Base-by-base conservation (phyloP, 1,139 yeast genomes). In the Yamadazyma triangularis region DNA sequence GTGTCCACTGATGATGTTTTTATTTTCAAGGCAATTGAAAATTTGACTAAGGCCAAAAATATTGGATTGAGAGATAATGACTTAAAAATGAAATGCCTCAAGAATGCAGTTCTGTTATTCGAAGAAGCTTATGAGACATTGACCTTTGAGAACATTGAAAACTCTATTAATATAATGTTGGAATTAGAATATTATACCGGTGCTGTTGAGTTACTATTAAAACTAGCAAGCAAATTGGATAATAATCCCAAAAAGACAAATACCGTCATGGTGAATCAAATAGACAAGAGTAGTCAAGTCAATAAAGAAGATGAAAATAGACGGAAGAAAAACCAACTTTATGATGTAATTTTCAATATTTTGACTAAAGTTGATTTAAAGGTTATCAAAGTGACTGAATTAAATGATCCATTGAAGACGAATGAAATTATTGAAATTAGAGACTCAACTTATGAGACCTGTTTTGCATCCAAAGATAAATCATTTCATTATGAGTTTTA, bases 1-100 rank as follows among this genome's bases (percentile, higher is more conserved):
- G 93, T 97, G 50, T 87, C 96, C 0, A 78, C 95, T 8, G 87
- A 85, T 46, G 98, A 93, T 58, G 96, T 91, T 19, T 72, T 88
- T 38, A 85, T 93, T 15, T 93, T 89, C 65, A 85, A 91, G 57
- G 98, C 97, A 0, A 78, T 88, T 46, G 98, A 93, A 53, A 87
- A 84, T 51, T 65, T 93, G 47, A 84, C 93, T 36, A 78, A 82
- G 48, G 97, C 97, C 0, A 85, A 84, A 50, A 83, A 77, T 38
- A 74, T 79, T 41, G 88, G 86, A 2, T 59, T 66, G 21, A 70
- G 73, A 42, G 95, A 86, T 50, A 68, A 70, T 28, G 95, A 87
- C 36, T 67, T 83, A 39, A 75, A 83, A 44, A 61, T 69, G 33
- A 81, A 79, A 40, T 84, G 86, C 48, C 67, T 91, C 44, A 73